phyloP scores from a whole-genome alignment of 2,329 filamentous ascomycete species.

The Huntiella moniliformis region DNA sequence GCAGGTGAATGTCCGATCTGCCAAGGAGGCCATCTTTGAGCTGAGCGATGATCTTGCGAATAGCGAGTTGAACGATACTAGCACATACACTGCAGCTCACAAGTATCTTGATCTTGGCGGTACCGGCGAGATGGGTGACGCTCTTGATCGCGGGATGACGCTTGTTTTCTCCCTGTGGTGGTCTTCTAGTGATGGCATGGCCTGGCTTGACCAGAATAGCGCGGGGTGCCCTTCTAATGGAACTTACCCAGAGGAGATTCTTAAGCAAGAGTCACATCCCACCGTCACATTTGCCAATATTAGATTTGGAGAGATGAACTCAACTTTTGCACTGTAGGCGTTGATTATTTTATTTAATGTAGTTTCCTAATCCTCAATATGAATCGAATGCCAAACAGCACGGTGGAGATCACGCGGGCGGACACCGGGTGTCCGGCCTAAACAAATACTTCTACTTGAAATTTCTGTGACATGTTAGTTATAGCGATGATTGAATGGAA shows the following conservation, averaged over 20 bases:
- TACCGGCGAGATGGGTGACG: slow-evolving; percentile 32
- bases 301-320: slow-evolving; percentile 28
- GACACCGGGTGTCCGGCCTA: slow-evolving; percentile 22
- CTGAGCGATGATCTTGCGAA: too few species aligned
- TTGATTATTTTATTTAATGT: not conserved
- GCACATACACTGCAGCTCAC: not conserved
- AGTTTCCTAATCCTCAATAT: slow-evolving; percentile 2
- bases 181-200: slow-evolving; percentile 43
- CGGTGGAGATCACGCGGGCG: slow-evolving; percentile 21
- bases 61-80: too few species aligned
- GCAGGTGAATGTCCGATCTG: slow-evolving; percentile 16
- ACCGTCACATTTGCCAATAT: slow-evolving; percentile 30
- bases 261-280: slow-evolving; percentile 15
- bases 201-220: slow-evolving; percentile 54
- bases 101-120: slow-evolving; percentile 37
- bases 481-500: not conserved
- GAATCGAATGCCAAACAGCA: slow-evolving; percentile 16
- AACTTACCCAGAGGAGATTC: slow-evolving; percentile 15
- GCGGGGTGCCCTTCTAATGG: slow-evolving; percentile 15
- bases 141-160: slow-evolving; percentile 39
- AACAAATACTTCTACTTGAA: slow-evolving; percentile 19
- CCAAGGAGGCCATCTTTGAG: slow-evolving; percentile 22
- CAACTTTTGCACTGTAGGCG: slow-evolving; percentile 19
- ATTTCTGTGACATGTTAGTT: slow-evolving; percentile 18
- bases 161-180: slow-evolving; percentile 42